Percentiles rank a stretch among this genome's conserved stretches.
Evolutionary conservation across 441 rosid species (phyloP).

Genomic region (Adansonia gregorii): DNA sequence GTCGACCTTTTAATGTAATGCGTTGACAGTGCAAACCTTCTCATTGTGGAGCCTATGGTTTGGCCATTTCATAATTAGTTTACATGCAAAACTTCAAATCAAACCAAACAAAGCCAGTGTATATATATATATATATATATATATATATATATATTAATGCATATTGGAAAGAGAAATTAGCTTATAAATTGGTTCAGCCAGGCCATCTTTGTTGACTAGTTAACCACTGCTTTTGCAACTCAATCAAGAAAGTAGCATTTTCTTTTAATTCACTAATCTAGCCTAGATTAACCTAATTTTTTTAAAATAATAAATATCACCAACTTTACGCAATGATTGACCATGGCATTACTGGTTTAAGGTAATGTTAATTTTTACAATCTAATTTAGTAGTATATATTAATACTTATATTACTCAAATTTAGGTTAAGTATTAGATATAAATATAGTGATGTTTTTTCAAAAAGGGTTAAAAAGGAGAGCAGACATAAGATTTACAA

Average conservation of each 20-base stretch:
- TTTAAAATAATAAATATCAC: neutral
- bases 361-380: neutral
- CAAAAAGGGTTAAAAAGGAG: too few relatives aligned
- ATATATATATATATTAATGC: neutral
- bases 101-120: neutral
- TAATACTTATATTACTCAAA: too few relatives aligned
- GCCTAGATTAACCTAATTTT: neutral
- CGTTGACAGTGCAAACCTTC: neutral
- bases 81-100: neutral
- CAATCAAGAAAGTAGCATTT: neutral
- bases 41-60: neutral
- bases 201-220: conserved; percentile 20
- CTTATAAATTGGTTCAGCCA: neutral
- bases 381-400: neutral
- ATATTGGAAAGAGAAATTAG: neutral
- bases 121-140: neutral
- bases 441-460: too few relatives aligned
- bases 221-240: neutral
- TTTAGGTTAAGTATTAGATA: too few relatives aligned
- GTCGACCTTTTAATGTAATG: neutral
- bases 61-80: neutral
- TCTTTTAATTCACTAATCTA: neutral
- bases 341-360: neutral
- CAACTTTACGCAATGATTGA: neutral
- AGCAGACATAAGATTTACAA: too few relatives aligned